Evolutionary conservation across 768 basidiomycete genomes (phyloP).

Genomic region (Candolleomyces eurysporus): DNA sequence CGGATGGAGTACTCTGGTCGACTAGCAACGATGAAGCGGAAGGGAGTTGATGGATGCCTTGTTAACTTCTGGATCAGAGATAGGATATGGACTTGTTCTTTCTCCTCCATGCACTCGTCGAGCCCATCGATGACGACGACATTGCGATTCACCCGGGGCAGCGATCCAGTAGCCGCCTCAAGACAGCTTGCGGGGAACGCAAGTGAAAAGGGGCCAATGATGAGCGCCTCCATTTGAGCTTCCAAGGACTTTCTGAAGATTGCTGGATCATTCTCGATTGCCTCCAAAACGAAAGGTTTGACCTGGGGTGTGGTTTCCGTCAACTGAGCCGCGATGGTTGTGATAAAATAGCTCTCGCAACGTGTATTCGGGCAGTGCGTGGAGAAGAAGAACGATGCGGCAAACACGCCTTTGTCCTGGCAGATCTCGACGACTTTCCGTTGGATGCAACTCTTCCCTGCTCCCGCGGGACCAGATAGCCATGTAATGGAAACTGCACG

Average conservation of each 20-base stretch:
- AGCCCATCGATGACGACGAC: neutral
- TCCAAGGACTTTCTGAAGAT: neutral
- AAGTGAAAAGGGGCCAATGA: neutral
- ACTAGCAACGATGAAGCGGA: neutral
- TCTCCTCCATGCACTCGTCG: neutral
- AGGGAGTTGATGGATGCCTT: neutral
- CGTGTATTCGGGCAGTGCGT: neutral
- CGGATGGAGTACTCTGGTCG: neutral
- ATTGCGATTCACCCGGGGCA: neutral
- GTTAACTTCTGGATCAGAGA: neutral
- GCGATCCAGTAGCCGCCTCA: neutral
- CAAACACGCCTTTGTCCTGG: neutral
- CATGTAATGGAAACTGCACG: neutral
- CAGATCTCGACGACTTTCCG: neutral
- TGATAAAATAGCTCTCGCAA: neutral
- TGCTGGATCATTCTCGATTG: neutral
- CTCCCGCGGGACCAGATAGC: constrained; percentile 5
- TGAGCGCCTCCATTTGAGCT: neutral
- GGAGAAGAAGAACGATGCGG: constrained; percentile 3
- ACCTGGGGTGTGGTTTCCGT: neutral
- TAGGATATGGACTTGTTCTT: neutral
- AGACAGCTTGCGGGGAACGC: neutral
- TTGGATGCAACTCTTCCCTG: constrained; percentile 3
- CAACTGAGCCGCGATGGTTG: neutral
- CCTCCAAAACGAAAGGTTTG: neutral